Evolutionary conservation across 202 grass and related monocot genomes (phyloP), one percentile per base, ranked within the genome.

Genomic region (Hordeum pubiflorum): DNA sequence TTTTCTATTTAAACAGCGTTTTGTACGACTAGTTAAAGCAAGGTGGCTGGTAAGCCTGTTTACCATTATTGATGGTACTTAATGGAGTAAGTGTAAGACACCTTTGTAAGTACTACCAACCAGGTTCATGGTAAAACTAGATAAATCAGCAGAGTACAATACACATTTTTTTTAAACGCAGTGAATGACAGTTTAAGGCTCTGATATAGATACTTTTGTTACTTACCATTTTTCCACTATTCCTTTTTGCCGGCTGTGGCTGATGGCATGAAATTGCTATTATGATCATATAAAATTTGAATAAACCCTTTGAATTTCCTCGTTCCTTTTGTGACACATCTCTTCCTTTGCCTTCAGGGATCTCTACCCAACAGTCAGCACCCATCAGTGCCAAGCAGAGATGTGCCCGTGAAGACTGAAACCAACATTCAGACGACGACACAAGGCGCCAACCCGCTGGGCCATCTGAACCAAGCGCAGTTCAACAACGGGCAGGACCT

Each of bases 361-460:
- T 79, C 37, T 59, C 37, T 73, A 48, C 14, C 26, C 58, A 74
- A 58, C 60, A 66, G 58, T 18, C 80, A 79, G 11, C 68, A 66
- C 59, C 31, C 31, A 29, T 69, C 84, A 11, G 0, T 39, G 11
- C 74, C 67, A 31, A 56, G 36, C 58, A 58, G 44, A 2, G 44
- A 71, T 22, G 20, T 7, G 44, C 18, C 83, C 56, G 52, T 75
- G 38, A 82, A 82, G 79, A 82, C 83, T 56, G 79, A 89, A 86
- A 33, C 29, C 3, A 89, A 46, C 33, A 21, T 43, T 77, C 77
- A 81, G 66, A 55, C 64, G 2, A 58, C 52, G 4, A 58, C 52
- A 48, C 57, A 36, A 33, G 78, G 58, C 4, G 29, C 38, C 6
- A 67, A 67, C 58, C 20, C 57, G 37, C 27, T 29, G 44, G 73